These are phyloP conservation scores for Nitzschia putrida DNA, from an alignment of 108 stramenopile species.

Conservation along the genomic window DNA sequence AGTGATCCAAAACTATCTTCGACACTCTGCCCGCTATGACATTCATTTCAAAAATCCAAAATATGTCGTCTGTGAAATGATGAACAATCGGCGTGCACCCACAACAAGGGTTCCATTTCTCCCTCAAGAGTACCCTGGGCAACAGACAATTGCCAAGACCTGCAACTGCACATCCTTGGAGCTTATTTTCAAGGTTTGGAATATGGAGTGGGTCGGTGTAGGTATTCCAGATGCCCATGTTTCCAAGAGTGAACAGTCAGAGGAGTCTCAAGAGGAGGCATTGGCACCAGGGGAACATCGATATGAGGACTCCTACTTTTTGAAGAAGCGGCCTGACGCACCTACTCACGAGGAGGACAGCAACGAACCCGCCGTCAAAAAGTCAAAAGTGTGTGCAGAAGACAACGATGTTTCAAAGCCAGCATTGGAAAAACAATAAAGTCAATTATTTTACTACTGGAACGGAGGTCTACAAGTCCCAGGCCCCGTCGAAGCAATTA, in stretches of 20 bases:
- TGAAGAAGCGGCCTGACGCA: constrained; percentile 8
- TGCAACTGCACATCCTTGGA: constrained; percentile 67
- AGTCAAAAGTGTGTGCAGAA: background rate
- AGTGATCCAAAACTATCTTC: constrained; percentile 88
- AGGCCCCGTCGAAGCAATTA: too few relatives aligned
- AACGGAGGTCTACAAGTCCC: too few relatives aligned
- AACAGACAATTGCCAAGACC: constrained; percentile 66
- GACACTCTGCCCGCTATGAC: constrained; percentile 69
- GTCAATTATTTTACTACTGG: too few relatives aligned
- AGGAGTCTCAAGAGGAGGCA: background rate
- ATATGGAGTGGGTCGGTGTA: constrained; percentile 35
- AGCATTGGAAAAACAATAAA: too few relatives aligned
- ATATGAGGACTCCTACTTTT: constrained; percentile 57
- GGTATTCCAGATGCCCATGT: background rate
- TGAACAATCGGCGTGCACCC: constrained; percentile 80
- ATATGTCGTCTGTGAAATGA: constrained; percentile 96
- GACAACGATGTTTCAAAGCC: too few relatives aligned
- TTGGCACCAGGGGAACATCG: constrained; percentile 45
- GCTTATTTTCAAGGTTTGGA: constrained; percentile 75
- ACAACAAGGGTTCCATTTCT: constrained; percentile 48
- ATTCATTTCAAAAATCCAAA: constrained; percentile 89
- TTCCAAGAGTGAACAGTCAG: background rate
- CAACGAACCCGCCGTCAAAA: constrained; percentile 1
- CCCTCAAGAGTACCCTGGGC: constrained; percentile 52
- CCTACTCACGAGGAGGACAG: background rate